phyloP scores from a whole-genome alignment of 352 stramenopile genomes.

The Elongisporangium senticosum region DNA sequence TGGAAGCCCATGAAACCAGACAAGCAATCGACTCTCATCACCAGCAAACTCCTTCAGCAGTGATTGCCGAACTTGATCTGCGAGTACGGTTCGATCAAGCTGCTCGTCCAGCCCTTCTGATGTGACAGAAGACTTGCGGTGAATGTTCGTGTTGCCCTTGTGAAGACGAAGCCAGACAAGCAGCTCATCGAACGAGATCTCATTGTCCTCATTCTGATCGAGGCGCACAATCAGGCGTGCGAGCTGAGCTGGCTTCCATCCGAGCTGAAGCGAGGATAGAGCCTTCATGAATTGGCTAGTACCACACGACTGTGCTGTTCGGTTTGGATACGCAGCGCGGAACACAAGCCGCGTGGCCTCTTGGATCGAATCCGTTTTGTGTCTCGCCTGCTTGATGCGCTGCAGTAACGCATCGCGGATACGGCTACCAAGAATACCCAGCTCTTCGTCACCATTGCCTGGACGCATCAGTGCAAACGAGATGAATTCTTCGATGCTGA shows the following conservation, averaged over 20 bases:
- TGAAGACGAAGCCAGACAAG: conserved; percentile 55
- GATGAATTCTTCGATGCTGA: conserved; percentile 68
- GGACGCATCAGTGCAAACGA: conserved; percentile 53
- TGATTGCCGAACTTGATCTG: not conserved
- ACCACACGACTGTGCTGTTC: conserved; percentile 14
- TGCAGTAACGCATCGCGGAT: conserved; percentile 42
- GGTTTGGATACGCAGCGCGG: conserved; percentile 27
- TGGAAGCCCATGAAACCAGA: conserved; percentile 45
- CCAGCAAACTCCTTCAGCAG: conserved; percentile 1
- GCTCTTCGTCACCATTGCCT: conserved; percentile 18
- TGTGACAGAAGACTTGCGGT: not conserved
- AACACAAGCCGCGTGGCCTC: conserved; percentile 59
- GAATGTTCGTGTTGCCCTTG: not conserved
- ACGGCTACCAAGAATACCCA: conserved; percentile 43
- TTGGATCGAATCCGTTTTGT: conserved; percentile 31
- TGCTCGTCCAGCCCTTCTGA: not conserved
- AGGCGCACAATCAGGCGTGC: conserved; percentile 46
- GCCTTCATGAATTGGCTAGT: conserved; percentile 30
- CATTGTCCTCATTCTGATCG: conserved; percentile 43
- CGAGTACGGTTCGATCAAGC: not conserved
- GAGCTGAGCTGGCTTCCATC: conserved; percentile 35
- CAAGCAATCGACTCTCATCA: conserved; percentile 13
- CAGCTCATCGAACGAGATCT: conserved; percentile 67
- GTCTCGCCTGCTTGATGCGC: conserved; percentile 24
- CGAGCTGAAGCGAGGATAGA: conserved; percentile 33